Evolutionary conservation across 208 protist species (phyloP).

Genomic region (Trypanosoma rangeli): DNA sequence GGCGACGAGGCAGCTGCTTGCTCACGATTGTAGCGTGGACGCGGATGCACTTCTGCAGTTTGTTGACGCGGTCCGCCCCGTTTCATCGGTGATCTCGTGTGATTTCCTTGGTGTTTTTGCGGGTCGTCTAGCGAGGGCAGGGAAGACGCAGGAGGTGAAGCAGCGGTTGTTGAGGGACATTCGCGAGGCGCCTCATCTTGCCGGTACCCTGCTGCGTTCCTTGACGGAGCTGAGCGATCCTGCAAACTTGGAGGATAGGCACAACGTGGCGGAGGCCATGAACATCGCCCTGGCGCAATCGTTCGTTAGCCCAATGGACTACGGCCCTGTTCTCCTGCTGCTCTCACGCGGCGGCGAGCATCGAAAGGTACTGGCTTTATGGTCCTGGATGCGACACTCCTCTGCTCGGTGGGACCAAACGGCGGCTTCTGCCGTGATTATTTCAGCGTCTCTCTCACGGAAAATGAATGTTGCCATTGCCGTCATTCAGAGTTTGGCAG

Average conservation of each 20-base stretch:
- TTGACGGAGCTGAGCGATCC: constrained; percentile 48
- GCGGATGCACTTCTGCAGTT: constrained; percentile 33
- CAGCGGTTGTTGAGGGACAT: constrained; percentile 41
- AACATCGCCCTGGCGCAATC: constrained; percentile 38
- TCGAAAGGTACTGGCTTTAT: constrained; percentile 41
- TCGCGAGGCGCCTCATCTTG: constrained; percentile 40
- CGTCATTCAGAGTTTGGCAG: constrained; percentile 61
- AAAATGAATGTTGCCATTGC: constrained; percentile 54
- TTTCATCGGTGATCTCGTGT: constrained; percentile 23
- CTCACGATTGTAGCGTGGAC: constrained; percentile 2
- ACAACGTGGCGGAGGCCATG: constrained; percentile 48
- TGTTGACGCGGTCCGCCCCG: constrained; percentile 29
- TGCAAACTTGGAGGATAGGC: constrained; percentile 23
- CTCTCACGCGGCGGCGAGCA: constrained; percentile 34
- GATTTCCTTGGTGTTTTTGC: constrained; percentile 37
- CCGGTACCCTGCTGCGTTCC: constrained; percentile 41
- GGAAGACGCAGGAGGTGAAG: constrained; percentile 32
- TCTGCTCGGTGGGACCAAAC: constrained; percentile 69
- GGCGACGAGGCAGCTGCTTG: constrained; percentile 16
- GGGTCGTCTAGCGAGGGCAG: constrained; percentile 2
- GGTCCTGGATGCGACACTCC: constrained; percentile 84
- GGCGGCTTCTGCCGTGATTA: constrained; percentile 55
- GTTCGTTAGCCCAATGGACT: constrained; percentile 57
- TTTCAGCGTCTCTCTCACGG: constrained; percentile 39
- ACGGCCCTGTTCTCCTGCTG: constrained; percentile 48